Base-by-base conservation (phyloP, 2,329 filamentous ascomycete species). In the Phialocephala sp. region DNA sequence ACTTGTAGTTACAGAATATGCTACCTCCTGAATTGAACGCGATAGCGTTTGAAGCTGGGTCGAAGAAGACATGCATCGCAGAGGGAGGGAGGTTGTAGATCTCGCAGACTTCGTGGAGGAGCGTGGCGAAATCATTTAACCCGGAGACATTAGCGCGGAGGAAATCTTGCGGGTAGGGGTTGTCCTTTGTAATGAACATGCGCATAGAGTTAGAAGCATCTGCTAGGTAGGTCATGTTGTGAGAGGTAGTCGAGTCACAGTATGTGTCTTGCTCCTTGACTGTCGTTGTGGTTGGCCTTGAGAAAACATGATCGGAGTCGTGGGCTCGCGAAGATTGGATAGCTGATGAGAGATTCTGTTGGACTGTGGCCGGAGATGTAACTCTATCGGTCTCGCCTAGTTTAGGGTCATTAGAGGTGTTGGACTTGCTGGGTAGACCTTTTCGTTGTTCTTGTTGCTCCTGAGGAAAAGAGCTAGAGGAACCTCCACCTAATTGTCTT, bases 1-100 rank as follows among this genome's bases (percentile, higher is more conserved):
- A 97, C 20, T 92, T 85, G 69, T 97, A 85, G 75, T 99, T 99
- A 83, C 93, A 97, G 81, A 98, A 99, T 36, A 99, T 86, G 73
- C 90, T 92, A 43, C 94, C 94, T 45, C 85, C 87, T 9, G 87
- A 86, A 76, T 99, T 99, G 83, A 99, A 99, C 0, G 94, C 95
- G 68, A 99, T 97, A 0, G 93, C 94, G 63, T 86, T 87, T 4
- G 93, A 91, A 2, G 81, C 79, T 47, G 90, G 87, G 72, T 97
- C 94, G 73, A 93, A 93, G 80, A 94, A 98, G 59, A 98, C 91
- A 76, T 96, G 94, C 64, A 98, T 77, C 2, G 88, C 88, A 37
- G 85, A 82, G 0, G 86, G 82, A 1, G 87, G 82, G 27, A 98
- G 83, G 1, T 86, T 84, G 77, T 97, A 98, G 12, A 96, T 84